Evolutionary conservation across 2,329 filamentous ascomycete species (phyloP).

Genomic region (Aphanocladium album): DNA sequence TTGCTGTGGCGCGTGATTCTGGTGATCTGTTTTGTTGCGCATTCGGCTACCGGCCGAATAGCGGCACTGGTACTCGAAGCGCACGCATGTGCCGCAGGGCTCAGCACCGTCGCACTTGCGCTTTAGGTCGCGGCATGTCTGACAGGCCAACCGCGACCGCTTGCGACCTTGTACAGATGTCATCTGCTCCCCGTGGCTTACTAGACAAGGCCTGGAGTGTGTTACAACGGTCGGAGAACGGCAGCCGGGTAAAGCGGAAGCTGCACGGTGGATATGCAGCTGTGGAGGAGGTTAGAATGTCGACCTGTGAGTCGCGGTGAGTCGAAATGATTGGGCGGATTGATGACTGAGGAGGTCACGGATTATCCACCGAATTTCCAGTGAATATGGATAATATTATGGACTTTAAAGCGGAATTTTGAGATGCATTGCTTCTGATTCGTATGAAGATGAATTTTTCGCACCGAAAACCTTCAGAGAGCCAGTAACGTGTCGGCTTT

Average conservation of each 20-base stretch:
- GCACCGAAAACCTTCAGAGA: neutral
- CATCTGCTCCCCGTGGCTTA: neutral
- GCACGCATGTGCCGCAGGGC: conserved; percentile 48
- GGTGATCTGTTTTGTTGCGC: conserved; percentile 14
- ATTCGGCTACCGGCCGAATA: conserved; percentile 29
- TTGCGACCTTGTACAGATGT: conserved; percentile 20
- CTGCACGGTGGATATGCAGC: conserved; percentile 1
- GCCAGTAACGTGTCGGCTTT: neutral
- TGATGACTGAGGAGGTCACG: neutral
- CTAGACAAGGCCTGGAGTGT: neutral
- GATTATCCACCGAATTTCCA: neutral
- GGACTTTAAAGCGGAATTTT: neutral
- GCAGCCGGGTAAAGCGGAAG: conserved; percentile 8
- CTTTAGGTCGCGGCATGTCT: conserved; percentile 50
- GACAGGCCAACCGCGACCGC: conserved; percentile 41
- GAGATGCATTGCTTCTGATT: neutral
- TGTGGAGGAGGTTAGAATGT: neutral
- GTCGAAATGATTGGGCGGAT: neutral
- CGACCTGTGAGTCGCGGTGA: neutral
- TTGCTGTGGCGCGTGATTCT: neutral
- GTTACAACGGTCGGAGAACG: neutral
- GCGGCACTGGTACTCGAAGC: conserved; percentile 49
- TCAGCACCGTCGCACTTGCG: conserved; percentile 49
- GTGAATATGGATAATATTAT: neutral
- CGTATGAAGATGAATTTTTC: neutral